Percentiles rank a stretch among this genome's conserved stretches.
phyloP scores from a whole-genome alignment of 1,284 basidiomycete species.

The Schizopora paradoxa region DNA sequence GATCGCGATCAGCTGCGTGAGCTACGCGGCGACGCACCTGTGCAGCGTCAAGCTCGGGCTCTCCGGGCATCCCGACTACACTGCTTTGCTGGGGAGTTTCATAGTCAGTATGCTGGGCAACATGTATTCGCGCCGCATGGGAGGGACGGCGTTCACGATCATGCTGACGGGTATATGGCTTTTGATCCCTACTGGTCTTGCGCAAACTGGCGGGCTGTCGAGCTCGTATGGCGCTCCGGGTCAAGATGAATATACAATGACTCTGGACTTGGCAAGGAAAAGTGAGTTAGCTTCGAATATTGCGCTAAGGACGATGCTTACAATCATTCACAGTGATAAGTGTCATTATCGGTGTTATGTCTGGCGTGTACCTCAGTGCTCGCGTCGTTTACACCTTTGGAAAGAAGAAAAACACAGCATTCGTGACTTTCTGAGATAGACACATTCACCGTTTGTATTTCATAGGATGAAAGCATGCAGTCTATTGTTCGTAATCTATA shows the following conservation, averaged over 20 bases:
- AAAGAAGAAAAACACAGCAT: conserved; percentile 17
- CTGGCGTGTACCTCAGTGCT: conserved; percentile 16
- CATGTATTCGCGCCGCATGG: conserved; percentile 77
- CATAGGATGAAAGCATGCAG: no score
- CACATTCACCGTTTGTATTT: no score
- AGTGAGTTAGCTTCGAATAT: conserved; percentile 5
- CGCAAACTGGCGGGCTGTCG: conserved; percentile 15
- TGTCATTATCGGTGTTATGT: conserved; percentile 18
- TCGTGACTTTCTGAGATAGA: conserved; percentile 16
- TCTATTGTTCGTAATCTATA: no score
- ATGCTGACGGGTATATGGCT: conserved; percentile 88
- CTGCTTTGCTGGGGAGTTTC: conserved; percentile 83
- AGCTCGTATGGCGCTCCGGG: conserved; percentile 14
- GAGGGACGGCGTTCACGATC: conserved; percentile 85
- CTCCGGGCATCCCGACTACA: conserved; percentile 63
- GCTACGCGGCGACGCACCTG: conserved; percentile 72
- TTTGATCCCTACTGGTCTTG: conserved; percentile 50
- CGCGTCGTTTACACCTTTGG: conserved; percentile 14
- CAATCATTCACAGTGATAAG: conserved; percentile 12
- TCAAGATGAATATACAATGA: conserved; percentile 16
- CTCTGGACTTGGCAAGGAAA: conserved; percentile 13
- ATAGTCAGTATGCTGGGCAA: conserved; percentile 80
- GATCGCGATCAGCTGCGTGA: conserved; percentile 79
- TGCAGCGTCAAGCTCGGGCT: conserved; percentile 41
- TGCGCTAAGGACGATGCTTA: no score